Conservation (phyloP, 345 rosid genomes). For the Ricinus communis region DNA sequence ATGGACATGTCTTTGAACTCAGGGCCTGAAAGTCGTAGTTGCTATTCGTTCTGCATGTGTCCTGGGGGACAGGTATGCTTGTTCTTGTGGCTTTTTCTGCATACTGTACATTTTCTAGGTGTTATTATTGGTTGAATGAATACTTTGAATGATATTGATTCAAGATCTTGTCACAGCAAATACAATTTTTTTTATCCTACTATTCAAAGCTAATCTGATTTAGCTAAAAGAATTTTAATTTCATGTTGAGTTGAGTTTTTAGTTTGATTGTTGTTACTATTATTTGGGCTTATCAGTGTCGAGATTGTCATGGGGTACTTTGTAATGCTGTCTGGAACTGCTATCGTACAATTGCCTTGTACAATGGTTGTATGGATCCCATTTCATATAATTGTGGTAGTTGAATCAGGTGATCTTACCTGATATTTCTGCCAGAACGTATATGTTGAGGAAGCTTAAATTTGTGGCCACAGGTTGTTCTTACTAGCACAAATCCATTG, state of each 20-base stretch:
- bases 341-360: neutral
- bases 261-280: too few species aligned
- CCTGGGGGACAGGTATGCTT: constrained; percentile 93
- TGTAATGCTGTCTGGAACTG: neutral
- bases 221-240: neutral
- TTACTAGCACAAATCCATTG: constrained; percentile 76
- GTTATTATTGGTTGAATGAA: neutral
- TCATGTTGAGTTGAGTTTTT: neutral
- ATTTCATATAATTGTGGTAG: neutral
- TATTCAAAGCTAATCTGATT: neutral
- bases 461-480: constrained; percentile 68
- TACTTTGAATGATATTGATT: neutral
- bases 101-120: neutral
- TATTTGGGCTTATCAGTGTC: neutral
- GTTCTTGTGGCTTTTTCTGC: constrained; percentile 2
- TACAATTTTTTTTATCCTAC: neutral
- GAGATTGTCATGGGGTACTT: neutral
- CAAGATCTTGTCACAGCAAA: too few species aligned
- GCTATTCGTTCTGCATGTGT: constrained; percentile 99
- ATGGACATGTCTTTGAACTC: constrained; percentile 29
- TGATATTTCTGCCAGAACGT: too few species aligned
- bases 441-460: neutral
- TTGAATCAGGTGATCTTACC: neutral
- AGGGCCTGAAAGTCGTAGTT: constrained; percentile 48
- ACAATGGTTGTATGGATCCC: neutral